These are phyloP conservation scores for Allium sativum DNA, from an alignment of 106 monocot species.

Conservation along the genomic window DNA sequence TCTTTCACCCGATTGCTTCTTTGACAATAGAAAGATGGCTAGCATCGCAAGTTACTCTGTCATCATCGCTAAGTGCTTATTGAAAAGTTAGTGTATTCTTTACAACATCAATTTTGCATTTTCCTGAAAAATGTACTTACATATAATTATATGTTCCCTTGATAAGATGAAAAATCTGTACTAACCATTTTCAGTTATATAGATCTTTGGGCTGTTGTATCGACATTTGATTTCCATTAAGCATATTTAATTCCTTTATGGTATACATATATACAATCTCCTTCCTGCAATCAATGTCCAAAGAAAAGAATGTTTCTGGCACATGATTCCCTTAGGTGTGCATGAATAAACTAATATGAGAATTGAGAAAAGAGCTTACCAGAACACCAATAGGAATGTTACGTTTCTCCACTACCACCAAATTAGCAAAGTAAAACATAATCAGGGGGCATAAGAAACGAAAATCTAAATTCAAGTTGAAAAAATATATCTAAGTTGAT, in stretches of 20 bases:
- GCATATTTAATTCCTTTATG: conserved; percentile 7
- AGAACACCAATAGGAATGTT: neutral
- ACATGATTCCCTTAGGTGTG: too few species aligned
- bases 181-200: conserved; percentile 22
- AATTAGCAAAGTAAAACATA: conserved; percentile 1
- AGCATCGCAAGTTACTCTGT: conserved; percentile 5
- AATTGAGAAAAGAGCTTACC: neutral
- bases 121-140: neutral
- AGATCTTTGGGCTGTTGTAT: conserved; percentile 15
- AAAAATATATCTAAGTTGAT: too few species aligned
- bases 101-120: neutral
- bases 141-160: neutral
- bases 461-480: too few species aligned
- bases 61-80: conserved; percentile 2
- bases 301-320: too few species aligned
- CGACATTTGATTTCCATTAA: conserved; percentile 1
- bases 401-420: neutral
- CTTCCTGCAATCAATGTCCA: conserved; percentile 3
- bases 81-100: neutral
- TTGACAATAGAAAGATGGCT: conserved; percentile 10
- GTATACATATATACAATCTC: conserved; percentile 16
- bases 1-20: conserved; percentile 10
- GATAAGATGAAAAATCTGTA: neutral
- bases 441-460: too few species aligned
- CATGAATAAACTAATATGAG: neutral